These are phyloP conservation scores for Nicotiana undulata DNA, from an alignment of 257 asterid genomes.

Conservation along the genomic window DNA sequence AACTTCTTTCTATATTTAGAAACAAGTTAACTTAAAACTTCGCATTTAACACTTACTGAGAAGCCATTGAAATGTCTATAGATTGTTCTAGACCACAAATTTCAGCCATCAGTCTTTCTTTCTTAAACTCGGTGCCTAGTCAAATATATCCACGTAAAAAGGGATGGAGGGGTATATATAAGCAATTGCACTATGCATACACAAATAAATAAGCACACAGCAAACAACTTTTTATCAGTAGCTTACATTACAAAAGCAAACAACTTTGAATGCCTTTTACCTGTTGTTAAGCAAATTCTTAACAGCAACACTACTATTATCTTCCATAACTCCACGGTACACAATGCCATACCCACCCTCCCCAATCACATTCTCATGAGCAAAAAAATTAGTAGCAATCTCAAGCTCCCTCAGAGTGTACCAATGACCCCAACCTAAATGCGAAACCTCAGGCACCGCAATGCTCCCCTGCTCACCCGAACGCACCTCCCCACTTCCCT, in stretches of 20 bases:
- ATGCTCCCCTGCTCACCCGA: slow-evolving; percentile 6
- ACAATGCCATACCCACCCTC: slow-evolving; percentile 33
- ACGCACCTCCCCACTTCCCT: slow-evolving; percentile 1
- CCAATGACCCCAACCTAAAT: slow-evolving; percentile 36
- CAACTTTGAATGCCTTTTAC: neutral
- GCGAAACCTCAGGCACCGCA: slow-evolving; percentile 22
- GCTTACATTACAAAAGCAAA: neutral
- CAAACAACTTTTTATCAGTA: neutral
- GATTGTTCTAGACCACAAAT: too few relatives aligned
- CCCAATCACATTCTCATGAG: slow-evolving; percentile 24
- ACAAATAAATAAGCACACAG: neutral
- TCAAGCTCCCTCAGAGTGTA: slow-evolving; percentile 29
- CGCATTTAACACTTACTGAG: too few relatives aligned
- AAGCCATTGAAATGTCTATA: too few relatives aligned
- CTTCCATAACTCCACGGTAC: slow-evolving; percentile 18
- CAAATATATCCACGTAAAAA: too few relatives aligned
- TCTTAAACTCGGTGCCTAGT: too few relatives aligned
- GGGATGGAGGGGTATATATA: neutral
- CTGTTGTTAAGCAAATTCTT: slow-evolving; percentile 28
- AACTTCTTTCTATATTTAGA: too few relatives aligned
- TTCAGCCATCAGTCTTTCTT: too few relatives aligned
- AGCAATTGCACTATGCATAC: slow-evolving; percentile 3
- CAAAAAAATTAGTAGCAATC: slow-evolving; percentile 20
- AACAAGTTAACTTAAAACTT: too few relatives aligned
- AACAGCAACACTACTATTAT: slow-evolving; percentile 20